A percentile compares a stretch with the other conserved stretches of the same genome.
These are phyloP conservation scores for Hygrocybe coccinea DNA, from an alignment of 768 basidiomycete species.

Conservation along the genomic window DNA sequence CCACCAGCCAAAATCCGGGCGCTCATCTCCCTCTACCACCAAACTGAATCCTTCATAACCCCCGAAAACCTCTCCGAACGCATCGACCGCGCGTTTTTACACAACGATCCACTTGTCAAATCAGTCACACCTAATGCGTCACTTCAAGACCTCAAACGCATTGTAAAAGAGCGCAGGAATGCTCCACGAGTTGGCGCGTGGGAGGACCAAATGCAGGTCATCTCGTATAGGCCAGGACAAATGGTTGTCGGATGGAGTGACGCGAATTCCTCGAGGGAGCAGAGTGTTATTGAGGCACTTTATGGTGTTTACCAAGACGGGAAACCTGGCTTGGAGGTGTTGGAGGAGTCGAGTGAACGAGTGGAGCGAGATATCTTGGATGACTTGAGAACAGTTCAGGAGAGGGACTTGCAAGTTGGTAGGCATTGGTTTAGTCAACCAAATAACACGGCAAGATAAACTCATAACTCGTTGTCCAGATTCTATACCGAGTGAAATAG, in stretches of 20 bases:
- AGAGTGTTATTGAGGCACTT: conserved; percentile 46
- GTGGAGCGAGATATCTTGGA: conserved; percentile 17
- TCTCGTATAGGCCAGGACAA: neutral
- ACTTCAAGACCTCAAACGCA: conserved; percentile 14
- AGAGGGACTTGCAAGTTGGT: conserved; percentile 5
- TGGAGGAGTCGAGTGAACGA: conserved; percentile 35
- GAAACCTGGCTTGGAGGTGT: conserved; percentile 44
- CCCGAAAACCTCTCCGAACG: conserved; percentile 56
- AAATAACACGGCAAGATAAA: neutral
- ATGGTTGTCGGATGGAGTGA: conserved; percentile 26
- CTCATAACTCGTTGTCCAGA: neutral
- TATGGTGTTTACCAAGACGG: conserved; percentile 43
- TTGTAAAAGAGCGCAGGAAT: conserved; percentile 25
- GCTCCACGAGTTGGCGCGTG: conserved; percentile 37
- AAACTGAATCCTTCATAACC: conserved; percentile 66
- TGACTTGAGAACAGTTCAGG: conserved; percentile 21
- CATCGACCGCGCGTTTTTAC: conserved; percentile 62
- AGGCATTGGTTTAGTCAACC: neutral
- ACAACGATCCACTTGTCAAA: conserved; percentile 2
- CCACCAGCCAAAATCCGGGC: conserved; percentile 62
- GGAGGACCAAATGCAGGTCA: neutral
- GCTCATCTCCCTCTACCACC: conserved; percentile 74
- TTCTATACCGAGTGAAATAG: too few relatives aligned
- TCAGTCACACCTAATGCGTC: conserved; percentile 8
- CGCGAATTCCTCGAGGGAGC: conserved; percentile 31